phyloP scores from a whole-genome alignment of 257 asterid genomes.

The Petunia secreta region DNA sequence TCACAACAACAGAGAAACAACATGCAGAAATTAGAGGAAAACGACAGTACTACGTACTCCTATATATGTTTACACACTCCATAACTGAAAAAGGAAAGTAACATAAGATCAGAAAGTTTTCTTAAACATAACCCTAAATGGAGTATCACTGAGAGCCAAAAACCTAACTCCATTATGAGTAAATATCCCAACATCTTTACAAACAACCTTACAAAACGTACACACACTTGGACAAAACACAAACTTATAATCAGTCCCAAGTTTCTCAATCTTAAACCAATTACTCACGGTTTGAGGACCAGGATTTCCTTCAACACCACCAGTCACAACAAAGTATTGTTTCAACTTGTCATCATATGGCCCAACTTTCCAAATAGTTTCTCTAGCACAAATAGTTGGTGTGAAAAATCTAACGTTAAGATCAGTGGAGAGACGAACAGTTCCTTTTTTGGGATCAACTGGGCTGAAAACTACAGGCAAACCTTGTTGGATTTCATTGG shows the following conservation, averaged over 20 bases:
- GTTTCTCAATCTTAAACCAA: constrained; percentile 37
- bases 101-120: constrained; percentile 17
- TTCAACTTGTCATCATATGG: not conserved
- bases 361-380: constrained; percentile 31
- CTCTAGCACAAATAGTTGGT: constrained; percentile 29
- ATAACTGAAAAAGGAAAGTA: too few relatives aligned
- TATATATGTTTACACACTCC: too few relatives aligned
- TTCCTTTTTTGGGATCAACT: not conserved
- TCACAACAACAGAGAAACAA: too few relatives aligned
- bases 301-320: constrained; percentile 33
- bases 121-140: constrained; percentile 26
- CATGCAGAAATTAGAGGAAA: too few relatives aligned
- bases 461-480: constrained; percentile 23
- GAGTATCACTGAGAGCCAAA: constrained; percentile 32
- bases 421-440: constrained; percentile 12
- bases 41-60: too few relatives aligned
- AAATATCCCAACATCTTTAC: constrained; percentile 32
- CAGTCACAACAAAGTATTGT: constrained; percentile 28
- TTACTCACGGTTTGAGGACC: constrained; percentile 22
- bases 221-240: constrained; percentile 36
- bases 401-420: constrained; percentile 26
- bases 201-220: constrained; percentile 17
- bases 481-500: constrained; percentile 23
- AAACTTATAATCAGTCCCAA: constrained; percentile 27
- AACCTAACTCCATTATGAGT: constrained; percentile 14